A percentile compares a stretch with the other conserved stretches of the same genome.
phyloP scores from a whole-genome alignment of 2,329 filamentous ascomycete genomes.

The Penicillium olsonii region DNA sequence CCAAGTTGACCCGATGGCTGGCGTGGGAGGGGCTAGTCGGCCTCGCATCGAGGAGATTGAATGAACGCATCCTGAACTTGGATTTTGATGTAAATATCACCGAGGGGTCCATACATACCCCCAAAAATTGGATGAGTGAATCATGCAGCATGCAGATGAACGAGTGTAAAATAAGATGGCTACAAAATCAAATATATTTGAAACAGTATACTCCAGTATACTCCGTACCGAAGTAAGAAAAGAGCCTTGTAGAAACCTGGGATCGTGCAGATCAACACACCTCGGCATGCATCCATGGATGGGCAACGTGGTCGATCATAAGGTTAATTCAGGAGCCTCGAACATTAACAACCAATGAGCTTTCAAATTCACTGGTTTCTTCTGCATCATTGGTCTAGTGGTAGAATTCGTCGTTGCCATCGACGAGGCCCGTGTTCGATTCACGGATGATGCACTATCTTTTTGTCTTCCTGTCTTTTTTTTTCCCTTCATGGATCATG shows the following conservation, averaged over 20 bases:
- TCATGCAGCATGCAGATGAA: too few relatives aligned
- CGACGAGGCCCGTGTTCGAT: constrained; percentile 51
- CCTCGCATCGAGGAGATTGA: constrained; percentile 49
- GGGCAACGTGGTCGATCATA: too few relatives aligned
- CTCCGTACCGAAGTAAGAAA: too few relatives aligned
- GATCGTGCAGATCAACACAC: neutral
- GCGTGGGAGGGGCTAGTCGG: constrained; percentile 14
- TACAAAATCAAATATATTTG: too few relatives aligned
- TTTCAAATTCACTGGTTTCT: neutral
- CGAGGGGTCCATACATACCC: too few relatives aligned
- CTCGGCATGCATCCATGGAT: neutral
- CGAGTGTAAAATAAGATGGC: too few relatives aligned
- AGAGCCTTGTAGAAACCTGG: too few relatives aligned
- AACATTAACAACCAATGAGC: constrained; percentile 1
- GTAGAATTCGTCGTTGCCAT: constrained; percentile 50
- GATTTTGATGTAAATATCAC: too few relatives aligned
- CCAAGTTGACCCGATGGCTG: constrained; percentile 36
- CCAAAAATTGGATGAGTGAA: too few relatives aligned
- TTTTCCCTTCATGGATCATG: too few relatives aligned
- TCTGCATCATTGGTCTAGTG: constrained; percentile 47
- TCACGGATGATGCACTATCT: constrained; percentile 48
- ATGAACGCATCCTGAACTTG: constrained; percentile 13
- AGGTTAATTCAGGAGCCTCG: too few relatives aligned
- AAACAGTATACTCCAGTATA: too few relatives aligned
- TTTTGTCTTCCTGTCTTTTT: constrained; percentile 6